These are phyloP conservation scores for Fusarium subtropicale DNA, from an alignment of 2,329 filamentous ascomycete species.

Conservation along the genomic window DNA sequence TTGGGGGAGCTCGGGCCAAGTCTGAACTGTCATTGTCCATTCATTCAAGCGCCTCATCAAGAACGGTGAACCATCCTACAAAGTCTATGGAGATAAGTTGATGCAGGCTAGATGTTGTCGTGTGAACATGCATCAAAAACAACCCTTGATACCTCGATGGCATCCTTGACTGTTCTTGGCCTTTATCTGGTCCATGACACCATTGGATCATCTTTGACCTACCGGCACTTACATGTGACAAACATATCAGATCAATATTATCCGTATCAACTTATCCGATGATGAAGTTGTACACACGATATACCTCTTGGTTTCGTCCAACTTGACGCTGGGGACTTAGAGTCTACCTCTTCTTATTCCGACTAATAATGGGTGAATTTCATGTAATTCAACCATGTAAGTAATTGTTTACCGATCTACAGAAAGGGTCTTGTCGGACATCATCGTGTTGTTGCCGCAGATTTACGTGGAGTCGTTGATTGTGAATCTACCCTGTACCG, in stretches of 20 bases:
- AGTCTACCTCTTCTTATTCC: background rate
- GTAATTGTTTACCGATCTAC: background rate
- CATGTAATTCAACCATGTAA: background rate
- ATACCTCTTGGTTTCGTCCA: background rate
- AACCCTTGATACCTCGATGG: background rate
- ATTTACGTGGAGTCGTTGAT: background rate
- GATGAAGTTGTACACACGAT: background rate
- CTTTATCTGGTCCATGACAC: background rate
- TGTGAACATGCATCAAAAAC: background rate
- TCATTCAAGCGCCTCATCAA: slow-evolving; percentile 27
- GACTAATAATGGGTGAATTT: background rate
- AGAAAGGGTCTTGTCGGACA: background rate
- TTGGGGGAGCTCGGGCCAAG: slow-evolving; percentile 19
- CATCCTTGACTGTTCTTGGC: background rate
- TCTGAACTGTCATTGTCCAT: slow-evolving; percentile 15
- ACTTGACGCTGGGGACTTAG: background rate
- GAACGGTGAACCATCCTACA: slow-evolving; percentile 4
- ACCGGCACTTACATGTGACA: slow-evolving; percentile 6
- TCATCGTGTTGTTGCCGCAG: background rate
- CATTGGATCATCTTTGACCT: no score
- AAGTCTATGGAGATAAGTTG: slow-evolving; percentile 2
- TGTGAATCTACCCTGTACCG: slow-evolving; percentile 31
- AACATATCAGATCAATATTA: background rate
- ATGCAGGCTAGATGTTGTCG: background rate
- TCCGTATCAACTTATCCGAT: background rate